A percentile compares a stretch with the other conserved stretches of the same genome.
Evolutionary conservation across 495 filamentous ascomycete genomes (phyloP).

Genomic region (Xylaria palmicola): DNA sequence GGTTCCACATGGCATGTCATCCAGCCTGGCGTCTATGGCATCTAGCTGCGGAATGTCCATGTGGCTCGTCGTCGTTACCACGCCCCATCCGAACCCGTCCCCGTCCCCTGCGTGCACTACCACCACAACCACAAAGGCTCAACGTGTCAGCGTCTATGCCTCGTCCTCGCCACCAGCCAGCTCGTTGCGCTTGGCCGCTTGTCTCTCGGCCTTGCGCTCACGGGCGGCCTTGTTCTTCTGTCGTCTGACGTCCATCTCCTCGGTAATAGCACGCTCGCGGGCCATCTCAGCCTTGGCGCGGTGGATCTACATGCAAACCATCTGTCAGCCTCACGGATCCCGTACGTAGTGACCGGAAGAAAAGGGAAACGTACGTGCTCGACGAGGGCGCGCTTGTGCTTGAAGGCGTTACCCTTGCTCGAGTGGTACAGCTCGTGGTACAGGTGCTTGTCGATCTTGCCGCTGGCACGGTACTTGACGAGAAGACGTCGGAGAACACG

Average conservation of each 20-base stretch:
- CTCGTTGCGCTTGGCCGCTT: constrained; percentile 83
- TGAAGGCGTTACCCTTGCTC: constrained; percentile 99
- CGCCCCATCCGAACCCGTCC: constrained; percentile 22
- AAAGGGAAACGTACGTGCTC: constrained; percentile 82
- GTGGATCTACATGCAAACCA: constrained; percentile 71
- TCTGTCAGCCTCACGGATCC: constrained; percentile 21
- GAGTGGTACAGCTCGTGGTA: constrained; percentile 99
- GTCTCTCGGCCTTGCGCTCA: constrained; percentile 90
- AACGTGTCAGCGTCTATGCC: constrained; percentile 50
- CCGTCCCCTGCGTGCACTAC: constrained; percentile 25
- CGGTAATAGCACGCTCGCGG: constrained; percentile 91
- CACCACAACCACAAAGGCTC: constrained; percentile 3
- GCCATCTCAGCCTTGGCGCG: constrained; percentile 98
- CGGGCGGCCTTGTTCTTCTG: constrained; percentile 99
- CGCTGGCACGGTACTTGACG: constrained; percentile 97
- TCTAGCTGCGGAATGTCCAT: constrained; percentile 31
- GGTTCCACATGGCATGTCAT: constrained; percentile 36
- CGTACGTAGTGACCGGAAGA: background rate
- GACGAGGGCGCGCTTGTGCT: constrained; percentile 99
- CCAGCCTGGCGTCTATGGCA: constrained; percentile 26
- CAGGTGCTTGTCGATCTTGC: constrained; percentile 99
- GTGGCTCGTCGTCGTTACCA: constrained; percentile 31
- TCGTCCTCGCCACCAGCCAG: constrained; percentile 71
- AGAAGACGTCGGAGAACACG: constrained; percentile 97
- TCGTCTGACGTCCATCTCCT: constrained; percentile 99